Base-by-base conservation (phyloP, 2,329 filamentous ascomycete genomes). In the Pestalotiopsis sp. region DNA sequence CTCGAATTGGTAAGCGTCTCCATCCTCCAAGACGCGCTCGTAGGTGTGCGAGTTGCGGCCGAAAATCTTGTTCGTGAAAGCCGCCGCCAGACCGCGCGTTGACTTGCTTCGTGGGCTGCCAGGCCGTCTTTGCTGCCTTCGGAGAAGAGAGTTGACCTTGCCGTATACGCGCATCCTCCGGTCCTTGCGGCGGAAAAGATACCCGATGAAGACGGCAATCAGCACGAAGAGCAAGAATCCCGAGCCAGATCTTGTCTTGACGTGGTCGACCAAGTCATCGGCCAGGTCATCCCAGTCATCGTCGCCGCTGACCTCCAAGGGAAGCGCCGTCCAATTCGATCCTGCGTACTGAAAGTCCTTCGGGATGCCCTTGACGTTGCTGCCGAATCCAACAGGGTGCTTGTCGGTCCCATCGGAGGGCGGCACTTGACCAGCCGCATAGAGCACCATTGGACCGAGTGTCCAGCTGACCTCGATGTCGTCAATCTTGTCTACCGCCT, bases 401-500 rank as follows among this genome's bases (percentile, higher is more conserved):
- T 79, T 70, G 17, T 86, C 84, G 57, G 87, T 82, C 20, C 86
- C 83, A 1, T 84, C 85, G 6, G 85, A 81, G 0, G 93, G 87
- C 1, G 93, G 91, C 5, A 99, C 86, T 78, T 98, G 94, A 3
- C 94, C 96, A 0, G 95, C 91, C 4, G 96, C 96, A 75, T 98
- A 98, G 4, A 99, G 87, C 6, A 99, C 89, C 87, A 98, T 98
- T 78, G 98, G 97, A 1, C 96, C 96, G 4, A 99, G 83, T 0
- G 96, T 98, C 96, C 96, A 99, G 83, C 93, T 97, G 20, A 99
- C 92, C 83, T 99, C 97, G 6, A 94, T 91, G 20, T 91, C 93
- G 73, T 94, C 90, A 73, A 99, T 95, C 80, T 96, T 96, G 80
- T 99, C 91, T 38, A 98, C 92, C 0, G 96, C 93, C 78, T 95